phyloP scores from a whole-genome alignment of 371 early-diverging fungal genomes.

The Mucor saturninus region DNA sequence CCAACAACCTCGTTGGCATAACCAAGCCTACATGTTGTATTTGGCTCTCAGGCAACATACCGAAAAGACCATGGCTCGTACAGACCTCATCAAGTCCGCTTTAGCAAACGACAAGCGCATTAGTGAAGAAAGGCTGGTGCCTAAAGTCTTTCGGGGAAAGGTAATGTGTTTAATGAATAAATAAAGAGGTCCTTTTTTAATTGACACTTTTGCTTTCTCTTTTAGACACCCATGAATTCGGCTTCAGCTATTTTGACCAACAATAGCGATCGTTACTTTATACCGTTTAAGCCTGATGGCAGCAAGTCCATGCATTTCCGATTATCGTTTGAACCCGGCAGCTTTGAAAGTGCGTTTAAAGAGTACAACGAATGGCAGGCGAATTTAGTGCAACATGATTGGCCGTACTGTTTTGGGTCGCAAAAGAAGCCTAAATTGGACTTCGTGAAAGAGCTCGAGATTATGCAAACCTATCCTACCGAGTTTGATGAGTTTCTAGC shows the following conservation, averaged over 20 bases:
- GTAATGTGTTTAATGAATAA: constrained; percentile 35
- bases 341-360: constrained; percentile 71
- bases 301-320: constrained; percentile 73
- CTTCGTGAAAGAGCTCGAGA: constrained; percentile 12
- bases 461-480: constrained; percentile 17
- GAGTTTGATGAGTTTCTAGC: constrained; percentile 44
- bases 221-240: constrained; percentile 82
- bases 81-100: constrained; percentile 74
- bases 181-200: not conserved
- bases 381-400: constrained; percentile 69
- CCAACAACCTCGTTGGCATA: constrained; percentile 81
- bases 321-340: constrained; percentile 77
- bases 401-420: constrained; percentile 80
- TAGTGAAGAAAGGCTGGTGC: constrained; percentile 72
- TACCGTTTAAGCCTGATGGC: constrained; percentile 72
- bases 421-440: constrained; percentile 26
- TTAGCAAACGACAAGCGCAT: constrained; percentile 75
- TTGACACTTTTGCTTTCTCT: not conserved
- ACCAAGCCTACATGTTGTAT: constrained; percentile 82
- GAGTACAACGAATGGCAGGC: constrained; percentile 79
- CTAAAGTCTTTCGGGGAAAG: constrained; percentile 83
- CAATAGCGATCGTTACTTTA: constrained; percentile 81
- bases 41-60: constrained; percentile 76
- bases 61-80: constrained; percentile 65
- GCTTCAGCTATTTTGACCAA: constrained; percentile 81